phyloP scores from a whole-genome alignment of 495 filamentous ascomycete species.

The Xylaria palmicola region DNA sequence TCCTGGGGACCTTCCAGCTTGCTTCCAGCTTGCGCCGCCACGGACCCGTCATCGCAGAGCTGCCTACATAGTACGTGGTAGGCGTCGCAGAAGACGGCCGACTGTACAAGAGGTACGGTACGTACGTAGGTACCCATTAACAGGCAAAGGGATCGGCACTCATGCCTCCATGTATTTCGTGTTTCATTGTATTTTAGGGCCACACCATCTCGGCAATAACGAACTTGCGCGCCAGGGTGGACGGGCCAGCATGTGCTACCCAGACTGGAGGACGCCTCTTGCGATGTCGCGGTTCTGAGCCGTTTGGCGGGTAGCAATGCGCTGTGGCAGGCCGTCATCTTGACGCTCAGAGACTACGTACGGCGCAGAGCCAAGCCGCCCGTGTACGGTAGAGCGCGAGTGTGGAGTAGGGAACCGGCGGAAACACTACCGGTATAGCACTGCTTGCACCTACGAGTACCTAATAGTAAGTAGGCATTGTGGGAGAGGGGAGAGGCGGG shows the following conservation, averaged over 20 bases:
- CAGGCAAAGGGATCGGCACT: slow-evolving; percentile 11
- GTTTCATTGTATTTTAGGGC: slow-evolving; percentile 17
- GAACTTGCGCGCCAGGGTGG: background rate
- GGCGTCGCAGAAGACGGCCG: too few relatives aligned
- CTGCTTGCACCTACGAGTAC: too few relatives aligned
- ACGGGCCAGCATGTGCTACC: background rate
- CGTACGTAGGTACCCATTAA: slow-evolving; percentile 5
- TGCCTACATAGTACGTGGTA: too few relatives aligned
- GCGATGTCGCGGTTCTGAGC: background rate
- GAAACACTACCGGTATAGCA: background rate
- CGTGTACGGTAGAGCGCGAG: slow-evolving; percentile 17
- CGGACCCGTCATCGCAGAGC: slow-evolving; percentile 6
- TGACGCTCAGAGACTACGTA: background rate
- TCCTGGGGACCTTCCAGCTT: background rate
- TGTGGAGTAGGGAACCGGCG: slow-evolving; percentile 7
- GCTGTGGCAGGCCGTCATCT: background rate
- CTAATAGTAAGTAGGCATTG: too few relatives aligned
- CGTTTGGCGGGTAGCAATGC: background rate
- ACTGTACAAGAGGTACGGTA: too few relatives aligned
- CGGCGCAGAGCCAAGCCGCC: slow-evolving; percentile 1
- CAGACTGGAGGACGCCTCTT: background rate
- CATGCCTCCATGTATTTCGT: slow-evolving; percentile 7
- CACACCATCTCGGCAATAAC: slow-evolving; percentile 15
- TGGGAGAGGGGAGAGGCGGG: slow-evolving; percentile 19
- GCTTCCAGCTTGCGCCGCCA: background rate